Percentiles rank a stretch among this genome's conserved stretches.
phyloP scores from a whole-genome alignment of 176 grass and related monocot species.

The Carex scoparia region DNA sequence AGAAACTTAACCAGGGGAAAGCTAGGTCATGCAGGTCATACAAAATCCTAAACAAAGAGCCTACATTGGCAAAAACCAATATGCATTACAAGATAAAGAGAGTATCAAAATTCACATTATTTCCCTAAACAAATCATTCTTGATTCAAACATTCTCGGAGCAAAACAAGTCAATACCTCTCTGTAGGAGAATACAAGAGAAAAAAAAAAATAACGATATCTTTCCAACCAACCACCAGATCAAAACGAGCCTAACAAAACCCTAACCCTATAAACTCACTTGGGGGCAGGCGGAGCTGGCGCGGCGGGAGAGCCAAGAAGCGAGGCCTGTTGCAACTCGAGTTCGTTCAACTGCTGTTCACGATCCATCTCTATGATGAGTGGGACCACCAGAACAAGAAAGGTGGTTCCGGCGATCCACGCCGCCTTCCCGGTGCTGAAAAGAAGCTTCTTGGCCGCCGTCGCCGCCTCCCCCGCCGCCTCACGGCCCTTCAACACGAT shows the following conservation, averaged over 20 bases:
- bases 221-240: not conserved
- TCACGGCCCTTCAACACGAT: constrained; percentile 41
- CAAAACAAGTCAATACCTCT: constrained; percentile 21
- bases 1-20: not conserved
- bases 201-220: constrained; percentile 3
- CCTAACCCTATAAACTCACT: constrained; percentile 31
- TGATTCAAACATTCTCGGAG: not conserved
- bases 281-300: constrained; percentile 22
- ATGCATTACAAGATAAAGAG: constrained; percentile 5
- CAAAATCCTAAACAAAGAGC: not conserved
- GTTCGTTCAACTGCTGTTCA: constrained; percentile 69
- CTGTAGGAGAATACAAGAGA: not conserved
- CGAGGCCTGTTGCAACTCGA: constrained; percentile 66
- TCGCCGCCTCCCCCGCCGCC: constrained; percentile 30
- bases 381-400: constrained; percentile 68
- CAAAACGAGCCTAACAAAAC: not conserved
- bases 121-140: constrained; percentile 5
- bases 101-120: constrained; percentile 7
- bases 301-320: constrained; percentile 42
- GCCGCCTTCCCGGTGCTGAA: constrained; percentile 77
- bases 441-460: constrained; percentile 54
- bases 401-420: constrained; percentile 88
- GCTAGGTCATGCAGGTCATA: not conserved
- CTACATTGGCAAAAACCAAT: not conserved
- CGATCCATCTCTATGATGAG: constrained; percentile 92